A percentile compares a stretch with the other conserved stretches of the same genome.
Evolutionary conservation across 2,329 filamentous ascomycete species (phyloP).

Genomic region (Calonectria hongkongensis): DNA sequence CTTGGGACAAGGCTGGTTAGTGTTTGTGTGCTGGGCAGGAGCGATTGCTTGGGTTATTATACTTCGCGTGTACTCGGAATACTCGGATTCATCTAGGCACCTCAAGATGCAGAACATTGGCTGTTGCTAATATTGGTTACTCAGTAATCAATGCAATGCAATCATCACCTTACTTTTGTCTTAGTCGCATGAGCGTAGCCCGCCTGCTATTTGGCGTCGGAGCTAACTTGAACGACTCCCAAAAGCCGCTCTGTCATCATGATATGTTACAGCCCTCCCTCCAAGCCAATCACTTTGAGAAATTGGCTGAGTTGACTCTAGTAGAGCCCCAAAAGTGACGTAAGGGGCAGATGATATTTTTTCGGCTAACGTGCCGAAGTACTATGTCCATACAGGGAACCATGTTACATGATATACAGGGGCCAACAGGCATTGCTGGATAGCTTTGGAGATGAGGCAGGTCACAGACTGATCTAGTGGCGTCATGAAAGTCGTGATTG

Average conservation of each 20-base stretch:
- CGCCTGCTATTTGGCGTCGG: fast-evolving
- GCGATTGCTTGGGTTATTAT: not conserved
- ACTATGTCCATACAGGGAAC: too few species aligned
- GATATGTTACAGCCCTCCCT: not conserved
- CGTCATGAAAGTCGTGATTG: not conserved
- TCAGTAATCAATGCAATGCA: not conserved
- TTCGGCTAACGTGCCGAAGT: not conserved
- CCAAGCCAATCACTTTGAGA: not conserved
- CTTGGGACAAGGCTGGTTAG: not conserved
- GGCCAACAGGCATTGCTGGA: not conserved
- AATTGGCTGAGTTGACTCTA: not conserved
- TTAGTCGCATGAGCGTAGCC: not conserved
- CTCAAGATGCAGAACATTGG: too few species aligned
- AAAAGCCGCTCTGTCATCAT: not conserved
- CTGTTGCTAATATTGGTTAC: too few species aligned
- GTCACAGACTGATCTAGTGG: not conserved
- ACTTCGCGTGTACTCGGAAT: not conserved
- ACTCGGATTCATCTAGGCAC: not conserved
- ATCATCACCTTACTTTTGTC: not conserved
- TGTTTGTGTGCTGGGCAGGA: too few species aligned
- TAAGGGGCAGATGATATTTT: not conserved
- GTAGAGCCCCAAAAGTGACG: not conserved
- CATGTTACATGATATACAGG: too few species aligned
- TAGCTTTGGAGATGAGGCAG: not conserved
- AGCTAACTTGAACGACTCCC: not conserved